Evolutionary conservation across 352 stramenopile species (phyloP), one percentile per base, ranked within the genome.

Genomic region (Globisporangium recalcitrans): DNA sequence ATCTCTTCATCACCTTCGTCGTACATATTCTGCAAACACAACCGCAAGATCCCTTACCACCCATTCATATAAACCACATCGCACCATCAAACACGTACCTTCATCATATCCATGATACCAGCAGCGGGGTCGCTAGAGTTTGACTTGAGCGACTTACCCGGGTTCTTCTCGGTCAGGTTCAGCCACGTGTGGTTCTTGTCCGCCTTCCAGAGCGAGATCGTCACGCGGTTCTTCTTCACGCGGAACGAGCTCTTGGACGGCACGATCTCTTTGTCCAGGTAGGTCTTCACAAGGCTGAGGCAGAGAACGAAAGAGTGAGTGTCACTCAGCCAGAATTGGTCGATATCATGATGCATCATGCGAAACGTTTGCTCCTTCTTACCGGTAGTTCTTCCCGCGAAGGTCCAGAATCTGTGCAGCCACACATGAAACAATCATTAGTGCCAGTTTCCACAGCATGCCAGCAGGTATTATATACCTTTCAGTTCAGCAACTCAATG

Each of bases 21-120:
- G 68, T 95, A 96, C 86, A 95, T 95, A 65, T 95, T 90, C 84
- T 88, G 49, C 9, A 26, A 2, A 8, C 10, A 57, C 0, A 54
- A 48, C 16, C 40, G 2, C 49, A 4, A 22, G 11, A 40, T 24
- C 34, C 57, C 16, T 1, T 26, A 16, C n/a, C 36, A 4, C 21
- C n/a, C 9, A 58, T 19, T 46, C 4, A 32, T 5, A 47, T n/a
- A 47, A 16, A 8, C 3, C 19, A n/a, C 16, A 32, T 4, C 3
- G 11, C 34, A 52, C 5, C 16, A 52, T 52, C 22, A 59, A 34
- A 16, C 2, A 69, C 67, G 42, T 54, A 90, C 82, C 80, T 93
- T 91, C 86, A 96, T 96, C 84, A 96, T 93, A 62, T 95, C 86
- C 87, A 96, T 94, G 74, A 96, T 93, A 32, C 87, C 85, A 4